phyloP scores from a whole-genome alignment of 345 rosid genomes.

The Adansonia digitata region DNA sequence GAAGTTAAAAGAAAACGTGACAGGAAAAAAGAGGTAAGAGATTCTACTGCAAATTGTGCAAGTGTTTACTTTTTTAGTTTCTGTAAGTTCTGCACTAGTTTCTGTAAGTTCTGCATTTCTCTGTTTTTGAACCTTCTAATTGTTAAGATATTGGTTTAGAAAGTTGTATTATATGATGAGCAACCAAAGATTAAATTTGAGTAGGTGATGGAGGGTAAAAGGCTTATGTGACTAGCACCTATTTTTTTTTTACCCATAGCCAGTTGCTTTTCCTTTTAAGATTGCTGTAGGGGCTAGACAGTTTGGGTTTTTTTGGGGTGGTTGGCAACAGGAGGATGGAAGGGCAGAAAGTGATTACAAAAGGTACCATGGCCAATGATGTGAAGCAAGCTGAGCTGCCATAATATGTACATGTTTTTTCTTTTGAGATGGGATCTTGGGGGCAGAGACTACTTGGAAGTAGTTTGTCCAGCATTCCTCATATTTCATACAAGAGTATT shows the following conservation, averaged over 20 bases:
- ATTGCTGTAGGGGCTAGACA: too few species aligned
- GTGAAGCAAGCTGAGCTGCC: not conserved
- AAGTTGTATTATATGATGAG: too few species aligned
- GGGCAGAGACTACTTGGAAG: not conserved
- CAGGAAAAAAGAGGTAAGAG: conserved; percentile 67
- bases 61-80: not conserved
- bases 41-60: not conserved
- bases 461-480: not conserved
- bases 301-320: too few species aligned
- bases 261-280: too few species aligned
- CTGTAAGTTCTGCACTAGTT: not conserved
- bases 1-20: conserved; percentile 87
- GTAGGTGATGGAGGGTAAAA: too few species aligned
- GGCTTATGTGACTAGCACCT: too few species aligned
- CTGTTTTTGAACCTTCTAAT: not conserved
- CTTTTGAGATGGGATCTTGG: not conserved
- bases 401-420: not conserved
- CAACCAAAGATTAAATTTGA: too few species aligned
- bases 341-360: too few species aligned
- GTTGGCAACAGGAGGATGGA: too few species aligned
- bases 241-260: too few species aligned
- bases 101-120: not conserved
- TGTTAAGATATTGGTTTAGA: not conserved
- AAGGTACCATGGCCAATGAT: too few species aligned
- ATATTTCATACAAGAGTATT: not conserved